A percentile compares a stretch with the other conserved stretches of the same genome.
Conservation (phyloP, 176 grass and related monocot genomes). For the Rhynchospora pubera region DNA sequence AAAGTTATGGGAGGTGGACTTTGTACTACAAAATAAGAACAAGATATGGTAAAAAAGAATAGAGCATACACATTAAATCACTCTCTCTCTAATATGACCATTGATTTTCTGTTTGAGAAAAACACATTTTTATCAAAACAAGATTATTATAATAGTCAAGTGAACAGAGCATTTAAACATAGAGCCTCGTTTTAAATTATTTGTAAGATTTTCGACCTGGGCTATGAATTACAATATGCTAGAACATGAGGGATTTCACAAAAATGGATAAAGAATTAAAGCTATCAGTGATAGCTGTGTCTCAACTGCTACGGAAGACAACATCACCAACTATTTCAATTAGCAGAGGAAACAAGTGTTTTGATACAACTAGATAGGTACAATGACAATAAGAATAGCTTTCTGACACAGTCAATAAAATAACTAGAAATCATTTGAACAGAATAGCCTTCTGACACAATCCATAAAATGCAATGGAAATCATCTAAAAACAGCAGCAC, state of each 20-base stretch:
- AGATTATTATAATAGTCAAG: not conserved
- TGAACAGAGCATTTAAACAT: not conserved
- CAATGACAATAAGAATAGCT: not conserved
- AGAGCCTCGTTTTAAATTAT: not conserved
- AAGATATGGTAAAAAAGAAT: not conserved
- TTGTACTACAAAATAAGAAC: not conserved
- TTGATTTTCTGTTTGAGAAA: not conserved
- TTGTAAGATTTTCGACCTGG: too few relatives aligned
- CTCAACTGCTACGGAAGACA: not conserved
- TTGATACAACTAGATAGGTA: not conserved
- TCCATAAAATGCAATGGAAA: not conserved
- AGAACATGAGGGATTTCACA: not conserved
- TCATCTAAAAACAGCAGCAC: not conserved
- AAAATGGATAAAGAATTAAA: not conserved
- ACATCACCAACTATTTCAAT: not conserved
- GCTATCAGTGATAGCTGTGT: not conserved
- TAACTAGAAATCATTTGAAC: not conserved
- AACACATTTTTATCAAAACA: not conserved
- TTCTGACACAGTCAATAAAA: not conserved
- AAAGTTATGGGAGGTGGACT: not conserved
- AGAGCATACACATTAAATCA: not conserved
- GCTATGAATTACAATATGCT: too few relatives aligned
- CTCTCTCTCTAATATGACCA: not conserved
- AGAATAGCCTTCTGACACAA: not conserved
- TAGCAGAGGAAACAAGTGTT: not conserved